These are phyloP conservation scores for Opeltia flavorubescens DNA, from an alignment of 495 filamentous ascomycete genomes.

Conservation along the genomic window DNA sequence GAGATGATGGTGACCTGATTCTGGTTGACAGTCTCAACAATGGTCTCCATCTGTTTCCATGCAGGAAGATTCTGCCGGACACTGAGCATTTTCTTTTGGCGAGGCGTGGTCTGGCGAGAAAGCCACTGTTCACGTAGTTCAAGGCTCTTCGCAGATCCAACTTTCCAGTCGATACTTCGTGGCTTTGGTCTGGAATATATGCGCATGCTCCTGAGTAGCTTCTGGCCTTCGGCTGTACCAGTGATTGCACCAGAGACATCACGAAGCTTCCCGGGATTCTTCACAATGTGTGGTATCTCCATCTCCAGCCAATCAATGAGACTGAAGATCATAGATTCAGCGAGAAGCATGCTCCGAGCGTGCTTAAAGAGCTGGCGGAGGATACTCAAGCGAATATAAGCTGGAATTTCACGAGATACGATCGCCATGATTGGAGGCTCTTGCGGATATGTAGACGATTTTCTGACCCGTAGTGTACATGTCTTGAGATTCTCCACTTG, in stretches of 20 bases:
- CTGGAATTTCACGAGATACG: slow-evolving; percentile 51
- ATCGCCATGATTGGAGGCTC: slow-evolving; percentile 61
- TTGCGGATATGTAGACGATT: slow-evolving; percentile 52
- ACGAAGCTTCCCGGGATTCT: slow-evolving; percentile 65
- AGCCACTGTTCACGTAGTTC: slow-evolving; percentile 36
- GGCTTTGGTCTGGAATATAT: slow-evolving; percentile 13
- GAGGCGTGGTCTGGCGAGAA: slow-evolving; percentile 36
- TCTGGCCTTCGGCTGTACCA: slow-evolving; percentile 1
- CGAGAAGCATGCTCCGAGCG: slow-evolving; percentile 51
- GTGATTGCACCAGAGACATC: slow-evolving; percentile 61
- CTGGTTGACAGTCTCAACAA: slow-evolving; percentile 54
- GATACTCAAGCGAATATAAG: slow-evolving; percentile 83
- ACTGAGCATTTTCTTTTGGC: slow-evolving; percentile 54
- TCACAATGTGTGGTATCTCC: slow-evolving; percentile 59
- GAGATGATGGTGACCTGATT: slow-evolving; percentile 91
- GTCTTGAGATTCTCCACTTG: slow-evolving; percentile 26
- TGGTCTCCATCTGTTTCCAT: slow-evolving; percentile 66
- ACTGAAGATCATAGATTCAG: slow-evolving; percentile 79
- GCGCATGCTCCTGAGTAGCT: slow-evolving; percentile 11
- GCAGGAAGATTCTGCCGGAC: slow-evolving; percentile 66
- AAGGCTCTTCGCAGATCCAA: slow-evolving; percentile 24
- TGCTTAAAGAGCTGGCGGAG: slow-evolving; percentile 62
- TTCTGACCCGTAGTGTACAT: slow-evolving; percentile 35
- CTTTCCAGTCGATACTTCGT: slow-evolving; percentile 22
- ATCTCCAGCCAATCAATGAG: slow-evolving; percentile 81